Base-by-base conservation (phyloP, 2,329 filamentous ascomycete genomes). In the Arthrocladium fulminans region DNA sequence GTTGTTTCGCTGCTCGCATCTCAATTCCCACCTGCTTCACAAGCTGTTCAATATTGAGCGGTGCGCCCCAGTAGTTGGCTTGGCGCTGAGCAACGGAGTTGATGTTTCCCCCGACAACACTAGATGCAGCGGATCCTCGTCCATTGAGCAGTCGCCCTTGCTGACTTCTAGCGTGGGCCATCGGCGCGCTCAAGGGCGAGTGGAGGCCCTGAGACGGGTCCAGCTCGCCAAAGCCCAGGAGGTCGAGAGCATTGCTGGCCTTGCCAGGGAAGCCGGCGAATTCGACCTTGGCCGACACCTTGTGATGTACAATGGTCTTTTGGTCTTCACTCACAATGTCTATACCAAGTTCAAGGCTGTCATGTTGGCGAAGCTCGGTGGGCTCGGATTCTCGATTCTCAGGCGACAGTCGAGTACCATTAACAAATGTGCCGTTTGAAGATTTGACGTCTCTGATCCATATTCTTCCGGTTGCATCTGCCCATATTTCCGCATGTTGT, bases 311-410 rank as follows among this genome's bases (percentile, higher is more conserved):
- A 23, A 98, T 88, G 0, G 89, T 96, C 70, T 95, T 97, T 65
- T 97, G 90, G 64, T 98, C 92, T 65, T 98, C 92, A 66, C 88
- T 95, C 45, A 98, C 90, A 61, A 98, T 98, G 63, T 98, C 92
- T 60, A 98, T 98, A 48, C 92, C 92, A 29, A 98, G 76, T 63
- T 98, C 92, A 46, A 98, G 73, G 54, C 92, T 87, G 63, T 98
- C 92, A 56, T 88, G 83, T 51, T 90, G 88, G 60, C 89, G 84
- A 27, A 98, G 72, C 63, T 97, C 90, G 63, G 96, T 88, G 0
- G 92, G 89, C 53, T 97, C 92, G 0, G 90, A 97, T 67, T 98
- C 92, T 58, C 89, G 81, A 61, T 96, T 98, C 65, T 98, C 92
- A 47, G 82, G 86, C 2, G 92, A 97, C 51, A 98, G 67, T 24